Percentiles rank a stretch among this genome's conserved stretches.
Conservation (phyloP, 1,139 yeast genomes). For the Zhuliangozyma blackwelliae region DNA sequence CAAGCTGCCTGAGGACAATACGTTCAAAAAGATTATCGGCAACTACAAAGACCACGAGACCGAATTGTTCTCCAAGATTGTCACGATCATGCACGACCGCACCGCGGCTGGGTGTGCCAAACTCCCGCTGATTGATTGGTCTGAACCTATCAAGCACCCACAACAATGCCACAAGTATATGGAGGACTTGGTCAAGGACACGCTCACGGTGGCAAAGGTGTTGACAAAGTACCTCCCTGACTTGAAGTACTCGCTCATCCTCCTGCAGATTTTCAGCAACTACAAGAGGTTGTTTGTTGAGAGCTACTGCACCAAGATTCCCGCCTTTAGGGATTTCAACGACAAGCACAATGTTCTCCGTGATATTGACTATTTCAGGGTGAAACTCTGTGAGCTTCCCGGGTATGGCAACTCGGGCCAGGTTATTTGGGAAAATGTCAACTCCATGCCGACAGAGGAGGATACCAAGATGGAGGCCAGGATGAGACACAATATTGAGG, state of each 20-base stretch:
- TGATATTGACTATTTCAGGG: slow-evolving; percentile 65
- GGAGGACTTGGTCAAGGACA: slow-evolving; percentile 65
- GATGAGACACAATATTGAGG: slow-evolving; percentile 39
- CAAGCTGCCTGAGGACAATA: slow-evolving; percentile 32
- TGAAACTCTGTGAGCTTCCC: slow-evolving; percentile 52
- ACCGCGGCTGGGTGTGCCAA: slow-evolving; percentile 46
- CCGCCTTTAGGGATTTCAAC: slow-evolving; percentile 48
- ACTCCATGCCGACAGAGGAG: slow-evolving; percentile 50
- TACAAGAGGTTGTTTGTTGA: slow-evolving; percentile 56
- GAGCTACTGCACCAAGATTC: slow-evolving; percentile 49
- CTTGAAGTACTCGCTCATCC: slow-evolving; percentile 42
- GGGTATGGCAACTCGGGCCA: slow-evolving; percentile 69
- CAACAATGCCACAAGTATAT: slow-evolving; percentile 57
- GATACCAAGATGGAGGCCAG: slow-evolving; percentile 45
- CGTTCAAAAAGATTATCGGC: slow-evolving; percentile 25
- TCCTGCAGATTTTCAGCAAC: slow-evolving; percentile 56
- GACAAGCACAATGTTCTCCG: slow-evolving; percentile 52
- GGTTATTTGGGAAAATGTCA: slow-evolving; percentile 61
- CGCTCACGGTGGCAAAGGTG: slow-evolving; percentile 58
- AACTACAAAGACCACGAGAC: slow-evolving; percentile 57
- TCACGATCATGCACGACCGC: slow-evolving; percentile 68
- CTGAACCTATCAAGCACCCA: slow-evolving; percentile 36
- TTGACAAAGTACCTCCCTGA: slow-evolving; percentile 56
- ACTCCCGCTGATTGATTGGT: slow-evolving; percentile 48
- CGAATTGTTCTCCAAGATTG: slow-evolving; percentile 63